Conservation (phyloP, 1,284 basidiomycete species). For the Moesziomyces antarcticus region DNA sequence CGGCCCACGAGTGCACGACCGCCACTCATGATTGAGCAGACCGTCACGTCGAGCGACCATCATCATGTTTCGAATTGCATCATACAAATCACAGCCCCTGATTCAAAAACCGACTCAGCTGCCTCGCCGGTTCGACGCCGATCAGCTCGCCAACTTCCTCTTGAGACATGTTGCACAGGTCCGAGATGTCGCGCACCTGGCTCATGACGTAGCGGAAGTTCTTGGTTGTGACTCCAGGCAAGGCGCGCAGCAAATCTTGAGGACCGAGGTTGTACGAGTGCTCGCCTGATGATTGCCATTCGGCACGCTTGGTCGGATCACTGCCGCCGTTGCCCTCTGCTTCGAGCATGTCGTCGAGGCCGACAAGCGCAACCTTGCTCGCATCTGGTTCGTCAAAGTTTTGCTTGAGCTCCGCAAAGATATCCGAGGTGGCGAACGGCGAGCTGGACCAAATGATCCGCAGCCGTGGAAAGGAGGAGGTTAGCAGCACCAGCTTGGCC, state of each 20-base stretch:
- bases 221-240: constrained; percentile 80
- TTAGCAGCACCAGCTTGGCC: constrained; percentile 88
- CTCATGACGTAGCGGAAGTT: constrained; percentile 87
- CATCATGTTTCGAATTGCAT: neutral
- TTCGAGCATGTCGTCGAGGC: constrained; percentile 38
- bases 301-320: constrained; percentile 8
- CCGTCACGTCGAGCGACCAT: neutral
- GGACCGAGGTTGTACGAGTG: constrained; percentile 54
- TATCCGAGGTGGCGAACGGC: constrained; percentile 88
- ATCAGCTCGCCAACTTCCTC: constrained; percentile 79
- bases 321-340: constrained; percentile 16
- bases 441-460: constrained; percentile 97
- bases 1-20: no score
- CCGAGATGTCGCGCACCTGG: constrained; percentile 79
- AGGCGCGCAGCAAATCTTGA: constrained; percentile 69
- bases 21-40: no score
- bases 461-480: constrained; percentile 87
- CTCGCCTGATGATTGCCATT: constrained; percentile 30
- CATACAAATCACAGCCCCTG: constrained; percentile 7
- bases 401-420: constrained; percentile 91
- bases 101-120: constrained; percentile 69
- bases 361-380: constrained; percentile 77
- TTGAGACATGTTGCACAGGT: constrained; percentile 78
- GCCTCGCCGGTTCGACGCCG: constrained; percentile 82
- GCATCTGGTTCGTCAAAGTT: constrained; percentile 85